Percentiles rank a stretch among this genome's conserved stretches.
Conservation (phyloP, 371 early-diverging fungal species). For the Nosema bombycis region DNA sequence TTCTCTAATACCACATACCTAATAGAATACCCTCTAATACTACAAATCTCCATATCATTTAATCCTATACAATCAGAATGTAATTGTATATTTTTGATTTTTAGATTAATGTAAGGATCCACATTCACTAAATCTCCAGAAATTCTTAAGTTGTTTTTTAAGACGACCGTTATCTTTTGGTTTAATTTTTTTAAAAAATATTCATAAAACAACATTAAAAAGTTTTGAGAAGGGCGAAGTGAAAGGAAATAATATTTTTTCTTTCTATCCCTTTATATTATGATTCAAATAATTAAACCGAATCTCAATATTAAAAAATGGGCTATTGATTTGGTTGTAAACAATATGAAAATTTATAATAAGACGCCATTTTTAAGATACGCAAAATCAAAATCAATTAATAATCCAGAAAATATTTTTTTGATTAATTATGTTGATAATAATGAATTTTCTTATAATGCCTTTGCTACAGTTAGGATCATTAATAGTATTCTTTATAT, state of each 20-base stretch:
- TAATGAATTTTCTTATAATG: background rate
- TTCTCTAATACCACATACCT: constrained; percentile 32
- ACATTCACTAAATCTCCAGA: constrained; percentile 82
- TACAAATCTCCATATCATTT: constrained; percentile 12
- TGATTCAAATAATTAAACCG: constrained; percentile 7
- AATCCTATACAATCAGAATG: constrained; percentile 63
- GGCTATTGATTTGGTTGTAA: constrained; percentile 10
- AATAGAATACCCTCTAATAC: constrained; percentile 48
- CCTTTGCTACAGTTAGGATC: constrained; percentile 9
- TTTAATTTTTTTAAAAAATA: constrained; percentile 95
- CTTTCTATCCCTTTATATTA: too few relatives aligned
- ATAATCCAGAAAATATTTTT: constrained; percentile 9
- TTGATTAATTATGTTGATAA: background rate
- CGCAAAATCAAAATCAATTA: background rate
- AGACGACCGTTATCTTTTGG: constrained; percentile 82
- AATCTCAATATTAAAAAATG: background rate
- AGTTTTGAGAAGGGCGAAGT: background rate
- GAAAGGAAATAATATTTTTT: too few relatives aligned
- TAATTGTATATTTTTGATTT: constrained; percentile 71
- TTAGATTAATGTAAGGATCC: constrained; percentile 93
- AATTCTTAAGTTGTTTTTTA: constrained; percentile 89
- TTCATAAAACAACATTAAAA: constrained; percentile 82
- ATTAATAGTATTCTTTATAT: constrained; percentile 2
- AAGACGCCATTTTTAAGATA: background rate
- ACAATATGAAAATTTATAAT: background rate